Evolutionary conservation across 2,329 filamentous ascomycete genomes (phyloP).

Genomic region (Pseudovirgaria hyperparasitica): DNA sequence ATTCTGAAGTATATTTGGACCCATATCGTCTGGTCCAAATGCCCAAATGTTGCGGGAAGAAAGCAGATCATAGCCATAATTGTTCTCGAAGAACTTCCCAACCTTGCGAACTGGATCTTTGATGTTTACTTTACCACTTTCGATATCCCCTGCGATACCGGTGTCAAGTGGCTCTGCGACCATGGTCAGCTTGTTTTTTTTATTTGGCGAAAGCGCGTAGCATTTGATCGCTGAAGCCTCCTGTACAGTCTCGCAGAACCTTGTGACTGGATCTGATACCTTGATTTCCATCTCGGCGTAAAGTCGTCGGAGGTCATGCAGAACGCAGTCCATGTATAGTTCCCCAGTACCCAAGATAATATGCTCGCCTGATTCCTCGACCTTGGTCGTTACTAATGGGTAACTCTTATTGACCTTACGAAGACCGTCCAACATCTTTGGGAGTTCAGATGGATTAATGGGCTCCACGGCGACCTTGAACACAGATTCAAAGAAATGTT

Average conservation of each 20-base stretch:
- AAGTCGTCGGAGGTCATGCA: constrained; percentile 84
- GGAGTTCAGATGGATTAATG: constrained; percentile 92
- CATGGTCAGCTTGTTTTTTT: constrained; percentile 99
- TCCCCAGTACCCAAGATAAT: constrained; percentile 91
- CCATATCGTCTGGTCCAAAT: constrained; percentile 89
- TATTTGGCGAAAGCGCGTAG: constrained; percentile 95
- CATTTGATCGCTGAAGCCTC: constrained; percentile 97
- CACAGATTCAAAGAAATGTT: constrained; percentile 93
- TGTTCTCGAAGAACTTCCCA: constrained; percentile 93
- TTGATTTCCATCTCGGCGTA: constrained; percentile 99
- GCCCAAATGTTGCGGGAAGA: constrained; percentile 96
- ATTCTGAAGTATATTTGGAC: constrained; percentile 91
- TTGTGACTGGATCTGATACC: constrained; percentile 91
- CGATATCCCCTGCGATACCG: constrained; percentile 89
- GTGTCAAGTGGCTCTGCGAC: constrained; percentile 91
- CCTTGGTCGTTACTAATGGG: constrained; percentile 87
- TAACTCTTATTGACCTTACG: constrained; percentile 98
- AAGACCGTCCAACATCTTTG: constrained; percentile 96
- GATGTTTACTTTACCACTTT: constrained; percentile 79
- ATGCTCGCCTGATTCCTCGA: constrained; percentile 95
- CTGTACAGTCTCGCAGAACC: constrained; percentile 95
- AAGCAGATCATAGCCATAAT: constrained; percentile 92
- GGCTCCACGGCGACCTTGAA: constrained; percentile 97
- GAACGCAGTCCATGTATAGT: constrained; percentile 98
- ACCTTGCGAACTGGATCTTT: constrained; percentile 86